Evolutionary conservation across 1,284 basidiomycete species (phyloP), one percentile per base, ranked within the genome.

Genomic region (Austroboletus olivaceoglutinosus): DNA sequence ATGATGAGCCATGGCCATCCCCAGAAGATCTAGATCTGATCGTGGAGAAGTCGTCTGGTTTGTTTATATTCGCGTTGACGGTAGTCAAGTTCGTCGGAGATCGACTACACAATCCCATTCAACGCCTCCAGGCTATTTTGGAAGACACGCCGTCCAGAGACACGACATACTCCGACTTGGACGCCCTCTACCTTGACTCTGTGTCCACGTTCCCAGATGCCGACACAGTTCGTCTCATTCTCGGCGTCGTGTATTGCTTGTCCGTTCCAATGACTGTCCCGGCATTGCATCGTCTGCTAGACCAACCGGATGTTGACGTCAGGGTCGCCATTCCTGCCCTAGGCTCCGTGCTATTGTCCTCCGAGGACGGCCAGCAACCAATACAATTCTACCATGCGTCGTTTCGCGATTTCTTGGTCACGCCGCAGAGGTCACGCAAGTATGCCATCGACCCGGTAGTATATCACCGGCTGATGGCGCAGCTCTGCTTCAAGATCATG

Each of bases 11-110:
- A 6, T 65, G 64, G 63, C 60, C 64, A 10, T 37, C 58, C 2
- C 53, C 56, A 2, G 45, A 52, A 3, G 57, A 62, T 22, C 39
- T 63, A 12, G 51, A 55, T 13, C 31, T 36, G 27, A 50, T 67
- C 22, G 55, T 61, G n/a, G 34, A 55, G 19, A 64, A 55, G 31
- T 53, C 64, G 5, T 48, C 54, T n/a, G 60, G 61, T 5, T 47
- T 67, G 15, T 67, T 67, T 38, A 67, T 67, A 19, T 67, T 64
- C 46, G 57, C 65, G 10, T 51, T 54, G 19, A 67, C 65, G 2
- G 62, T 64, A 29, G 53, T 66, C 48, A 65, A 60, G 48, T 60
- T 62, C 29, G 48, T 67, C n/a, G 47, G 45, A 25, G 23, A 25
- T 25, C 23, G 23, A 25, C 8, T 15, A 43, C 43, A 33, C 39